phyloP scores from a whole-genome alignment of 2,329 filamentous ascomycete genomes.

The Xylariaceae sp. region DNA sequence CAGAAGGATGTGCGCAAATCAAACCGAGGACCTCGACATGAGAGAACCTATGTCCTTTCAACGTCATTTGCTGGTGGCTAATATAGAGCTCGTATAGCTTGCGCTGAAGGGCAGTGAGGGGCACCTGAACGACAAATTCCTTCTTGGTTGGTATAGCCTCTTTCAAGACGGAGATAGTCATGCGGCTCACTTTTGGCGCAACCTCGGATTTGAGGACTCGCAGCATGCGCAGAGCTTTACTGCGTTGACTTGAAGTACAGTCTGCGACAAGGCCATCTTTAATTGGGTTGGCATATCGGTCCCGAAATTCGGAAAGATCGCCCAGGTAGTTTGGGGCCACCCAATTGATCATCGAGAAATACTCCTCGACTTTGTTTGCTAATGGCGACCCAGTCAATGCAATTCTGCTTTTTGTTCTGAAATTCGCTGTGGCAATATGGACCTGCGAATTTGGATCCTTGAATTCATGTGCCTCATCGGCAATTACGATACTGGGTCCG shows the following conservation, averaged over 20 bases:
- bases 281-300: constrained; percentile 70
- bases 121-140: constrained; percentile 76
- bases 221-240: constrained; percentile 61
- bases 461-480: constrained; percentile 79
- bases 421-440: constrained; percentile 48
- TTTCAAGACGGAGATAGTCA: constrained; percentile 61
- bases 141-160: constrained; percentile 68
- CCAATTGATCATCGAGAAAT: constrained; percentile 86
- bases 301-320: constrained; percentile 60
- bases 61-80: constrained; percentile 9
- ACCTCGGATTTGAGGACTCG: constrained; percentile 68
- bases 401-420: constrained; percentile 68
- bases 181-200: constrained; percentile 72
- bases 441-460: constrained; percentile 60
- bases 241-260: constrained; percentile 51
- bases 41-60: constrained; percentile 28
- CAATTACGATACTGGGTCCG: constrained; percentile 68
- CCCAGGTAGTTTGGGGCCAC: constrained; percentile 77
- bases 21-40: constrained; percentile 36
- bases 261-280: constrained; percentile 65
- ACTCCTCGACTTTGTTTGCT: constrained; percentile 79
- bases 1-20: constrained; percentile 49
- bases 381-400: constrained; percentile 85
- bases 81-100: constrained; percentile 54
- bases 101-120: constrained; percentile 62